These are phyloP conservation scores for Clonostachys byssicola DNA, from an alignment of 2,329 filamentous ascomycete genomes.

Conservation along the genomic window DNA sequence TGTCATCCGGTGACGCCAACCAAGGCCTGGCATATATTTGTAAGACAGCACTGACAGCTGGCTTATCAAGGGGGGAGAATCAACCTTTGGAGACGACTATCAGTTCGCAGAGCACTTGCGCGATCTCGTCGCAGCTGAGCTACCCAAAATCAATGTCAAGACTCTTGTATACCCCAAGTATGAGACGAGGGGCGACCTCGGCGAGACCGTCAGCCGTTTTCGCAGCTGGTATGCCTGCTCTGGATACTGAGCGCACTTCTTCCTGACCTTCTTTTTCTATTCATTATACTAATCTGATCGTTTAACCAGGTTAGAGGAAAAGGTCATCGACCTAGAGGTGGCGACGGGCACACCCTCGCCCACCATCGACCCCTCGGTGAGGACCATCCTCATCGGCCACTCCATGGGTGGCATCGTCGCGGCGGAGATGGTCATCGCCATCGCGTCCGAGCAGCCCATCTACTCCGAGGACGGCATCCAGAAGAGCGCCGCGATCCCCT, in stretches of 20 bases:
- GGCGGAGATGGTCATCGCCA: slow-evolving; percentile 76
- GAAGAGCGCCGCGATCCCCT: slow-evolving; percentile 13
- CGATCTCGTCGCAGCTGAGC: slow-evolving; percentile 55
- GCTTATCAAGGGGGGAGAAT: slow-evolving; percentile 59
- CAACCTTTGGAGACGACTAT: slow-evolving; percentile 66
- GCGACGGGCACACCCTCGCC: slow-evolving; percentile 74
- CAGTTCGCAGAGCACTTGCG: slow-evolving; percentile 71
- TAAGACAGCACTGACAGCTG: too few species aligned
- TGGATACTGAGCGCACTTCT: background rate
- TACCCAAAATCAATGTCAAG: slow-evolving; percentile 66
- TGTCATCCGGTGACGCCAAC: slow-evolving; percentile 1
- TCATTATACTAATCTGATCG: background rate
- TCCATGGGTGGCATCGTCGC: slow-evolving; percentile 94
- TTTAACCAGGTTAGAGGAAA: slow-evolving; percentile 69
- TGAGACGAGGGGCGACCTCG: slow-evolving; percentile 75
- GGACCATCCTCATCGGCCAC: slow-evolving; percentile 78
- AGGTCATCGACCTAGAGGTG: slow-evolving; percentile 93
- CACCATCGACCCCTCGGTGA: slow-evolving; percentile 81
- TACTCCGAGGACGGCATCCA: slow-evolving; percentile 37
- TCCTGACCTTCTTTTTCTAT: background rate
- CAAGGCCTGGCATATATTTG: background rate
- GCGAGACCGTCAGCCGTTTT: slow-evolving; percentile 67
- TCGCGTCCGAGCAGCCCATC: slow-evolving; percentile 55
- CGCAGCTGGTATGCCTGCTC: slow-evolving; percentile 59
- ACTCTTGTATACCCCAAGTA: slow-evolving; percentile 74